Conservation (phyloP, 164 flowering plant genomes). For the Sedum album region DNA sequence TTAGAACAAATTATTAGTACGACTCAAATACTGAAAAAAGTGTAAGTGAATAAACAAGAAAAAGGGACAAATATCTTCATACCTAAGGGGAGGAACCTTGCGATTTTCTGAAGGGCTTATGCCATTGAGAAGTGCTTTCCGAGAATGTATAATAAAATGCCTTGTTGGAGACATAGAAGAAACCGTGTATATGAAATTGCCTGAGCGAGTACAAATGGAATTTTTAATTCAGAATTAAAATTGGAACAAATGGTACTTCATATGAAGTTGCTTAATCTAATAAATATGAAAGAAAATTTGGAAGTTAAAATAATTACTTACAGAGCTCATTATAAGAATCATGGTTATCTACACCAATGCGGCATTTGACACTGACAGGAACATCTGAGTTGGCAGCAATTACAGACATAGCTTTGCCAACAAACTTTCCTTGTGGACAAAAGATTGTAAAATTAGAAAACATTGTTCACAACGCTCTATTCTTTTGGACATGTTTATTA, state of each 20-base stretch:
- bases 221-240: background rate
- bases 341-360: constrained; percentile 92
- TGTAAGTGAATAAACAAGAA: background rate
- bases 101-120: constrained; percentile 91
- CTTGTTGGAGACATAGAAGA: constrained; percentile 87
- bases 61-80: constrained; percentile 15
- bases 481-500: background rate
- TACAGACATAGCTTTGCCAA: constrained; percentile 89
- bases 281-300: background rate
- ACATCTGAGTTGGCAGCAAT: constrained; percentile 77
- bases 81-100: constrained; percentile 86
- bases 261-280: background rate
- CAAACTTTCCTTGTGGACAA: constrained; percentile 77
- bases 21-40: too few relatives aligned
- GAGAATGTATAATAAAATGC: constrained; percentile 90
- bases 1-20: too few relatives aligned
- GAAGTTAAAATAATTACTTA: constrained; percentile 28
- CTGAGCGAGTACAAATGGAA: constrained; percentile 29
- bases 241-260: background rate
- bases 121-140: constrained; percentile 93
- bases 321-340: constrained; percentile 93
- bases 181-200: constrained; percentile 83
- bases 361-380: constrained; percentile 95
- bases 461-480: background rate
- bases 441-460: constrained; percentile 26